phyloP scores from a whole-genome alignment of 768 basidiomycete species.

The Termitomyces sp. region DNA sequence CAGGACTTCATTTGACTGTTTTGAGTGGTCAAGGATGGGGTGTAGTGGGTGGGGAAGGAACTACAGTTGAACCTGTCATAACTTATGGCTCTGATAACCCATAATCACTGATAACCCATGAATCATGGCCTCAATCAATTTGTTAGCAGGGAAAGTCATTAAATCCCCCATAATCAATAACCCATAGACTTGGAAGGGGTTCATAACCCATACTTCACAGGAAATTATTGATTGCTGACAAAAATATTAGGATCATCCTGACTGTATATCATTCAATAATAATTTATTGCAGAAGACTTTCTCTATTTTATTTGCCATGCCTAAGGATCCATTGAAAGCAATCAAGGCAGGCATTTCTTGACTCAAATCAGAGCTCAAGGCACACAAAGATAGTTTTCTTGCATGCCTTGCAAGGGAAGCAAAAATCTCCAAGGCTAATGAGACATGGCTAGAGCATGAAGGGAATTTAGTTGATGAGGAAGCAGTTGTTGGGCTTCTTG shows the following conservation, averaged over 20 bases:
- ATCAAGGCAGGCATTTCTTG: not conserved
- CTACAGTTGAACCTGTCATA: too few relatives aligned
- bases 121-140: not conserved
- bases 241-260: not conserved
- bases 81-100: too few relatives aligned
- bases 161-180: not conserved
- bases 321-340: not conserved
- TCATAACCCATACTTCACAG: not conserved
- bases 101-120: not conserved
- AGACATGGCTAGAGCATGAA: not conserved
- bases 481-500: not conserved
- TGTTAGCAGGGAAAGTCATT: not conserved
- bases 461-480: not conserved
- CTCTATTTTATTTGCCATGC: not conserved
- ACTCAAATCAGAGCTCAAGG: too few relatives aligned
- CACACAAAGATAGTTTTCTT: too few relatives aligned
- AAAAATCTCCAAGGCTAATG: too few relatives aligned
- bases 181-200: not conserved
- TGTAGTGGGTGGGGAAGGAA: too few relatives aligned
- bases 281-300: not conserved
- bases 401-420: too few relatives aligned
- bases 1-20: too few relatives aligned
- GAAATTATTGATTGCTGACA: not conserved
- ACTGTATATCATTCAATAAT: not conserved
- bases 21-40: too few relatives aligned